These are phyloP conservation scores for Saksenaea oblongispora DNA, from an alignment of 371 early-diverging fungal species.

Conservation along the genomic window DNA sequence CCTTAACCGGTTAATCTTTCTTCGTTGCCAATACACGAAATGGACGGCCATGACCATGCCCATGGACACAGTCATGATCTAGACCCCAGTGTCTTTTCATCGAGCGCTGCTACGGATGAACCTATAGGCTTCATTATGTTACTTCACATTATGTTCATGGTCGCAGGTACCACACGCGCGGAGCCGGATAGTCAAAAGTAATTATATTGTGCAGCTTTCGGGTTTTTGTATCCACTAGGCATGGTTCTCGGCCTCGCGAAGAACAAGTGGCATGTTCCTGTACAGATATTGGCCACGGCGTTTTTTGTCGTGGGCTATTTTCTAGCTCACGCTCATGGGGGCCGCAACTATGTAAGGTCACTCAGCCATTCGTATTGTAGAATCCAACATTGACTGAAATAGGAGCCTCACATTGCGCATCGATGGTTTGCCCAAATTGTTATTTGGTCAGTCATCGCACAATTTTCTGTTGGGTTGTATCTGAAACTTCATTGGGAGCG, in stretches of 20 bases:
- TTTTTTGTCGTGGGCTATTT: constrained; percentile 57
- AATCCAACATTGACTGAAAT: neutral
- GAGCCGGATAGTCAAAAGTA: neutral
- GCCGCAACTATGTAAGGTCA: constrained; percentile 57
- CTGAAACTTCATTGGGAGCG: constrained; percentile 61
- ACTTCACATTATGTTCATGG: constrained; percentile 48
- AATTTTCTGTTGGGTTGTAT: constrained; percentile 56
- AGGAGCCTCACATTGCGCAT: constrained; percentile 65
- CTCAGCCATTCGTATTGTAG: neutral
- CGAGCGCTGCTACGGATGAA: constrained; percentile 45
- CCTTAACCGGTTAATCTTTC: neutral
- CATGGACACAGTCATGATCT: constrained; percentile 46
- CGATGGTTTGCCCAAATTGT: constrained; percentile 63
- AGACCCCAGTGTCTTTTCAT: constrained; percentile 36
- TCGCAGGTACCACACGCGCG: constrained; percentile 25
- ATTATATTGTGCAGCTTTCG: constrained; percentile 19
- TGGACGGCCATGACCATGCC: constrained; percentile 33
- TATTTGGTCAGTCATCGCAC: constrained; percentile 52
- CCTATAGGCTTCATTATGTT: constrained; percentile 50
- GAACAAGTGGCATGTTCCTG: constrained; percentile 67
- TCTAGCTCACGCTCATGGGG: constrained; percentile 63
- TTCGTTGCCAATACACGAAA: neutral
- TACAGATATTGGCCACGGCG: constrained; percentile 52
- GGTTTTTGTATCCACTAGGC: constrained; percentile 51
- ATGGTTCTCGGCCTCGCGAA: constrained; percentile 62